Conservation (phyloP, 2,329 filamentous ascomycete species). For the Talaromyces verruculosus region DNA sequence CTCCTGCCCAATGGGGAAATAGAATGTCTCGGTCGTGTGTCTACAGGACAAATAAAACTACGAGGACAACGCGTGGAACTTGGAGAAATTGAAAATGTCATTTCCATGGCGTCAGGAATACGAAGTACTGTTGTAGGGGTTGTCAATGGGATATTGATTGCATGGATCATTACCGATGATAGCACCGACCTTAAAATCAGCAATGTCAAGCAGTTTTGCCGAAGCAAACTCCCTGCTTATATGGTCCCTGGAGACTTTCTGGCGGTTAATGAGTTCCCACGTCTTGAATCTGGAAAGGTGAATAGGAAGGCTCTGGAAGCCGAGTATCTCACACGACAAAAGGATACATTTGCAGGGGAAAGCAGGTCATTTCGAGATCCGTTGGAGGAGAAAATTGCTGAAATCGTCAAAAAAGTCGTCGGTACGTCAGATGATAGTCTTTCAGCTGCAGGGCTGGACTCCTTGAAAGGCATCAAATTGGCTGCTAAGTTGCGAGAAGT, state of each 20-base stretch:
- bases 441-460: slow-evolving; percentile 63
- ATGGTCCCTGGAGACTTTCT: slow-evolving; percentile 80
- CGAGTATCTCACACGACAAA: slow-evolving; percentile 49
- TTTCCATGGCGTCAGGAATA: slow-evolving; percentile 61
- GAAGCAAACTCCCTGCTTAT: slow-evolving; percentile 73
- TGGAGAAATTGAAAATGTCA: slow-evolving; percentile 72
- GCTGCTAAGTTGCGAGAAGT: slow-evolving; percentile 62
- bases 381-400: slow-evolving; percentile 38
- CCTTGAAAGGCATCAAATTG: slow-evolving; percentile 61
- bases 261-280: slow-evolving; percentile 64
- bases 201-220: slow-evolving; percentile 60
- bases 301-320: slow-evolving; percentile 65
- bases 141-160: slow-evolving; percentile 66
- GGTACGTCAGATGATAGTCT: slow-evolving; percentile 47
- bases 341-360: slow-evolving; percentile 21
- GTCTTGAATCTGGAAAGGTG: slow-evolving; percentile 79
- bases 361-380: slow-evolving; percentile 27
- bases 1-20: slow-evolving; percentile 67
- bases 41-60: slow-evolving; percentile 79
- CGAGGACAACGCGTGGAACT: slow-evolving; percentile 80
- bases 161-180: slow-evolving; percentile 64
- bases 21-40: slow-evolving; percentile 80
- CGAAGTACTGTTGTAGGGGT: slow-evolving; percentile 68
- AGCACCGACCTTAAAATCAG: slow-evolving; percentile 39
- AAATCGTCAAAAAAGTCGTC: slow-evolving; percentile 46